Base-by-base conservation (phyloP, 306 rosid species). In the Trifolium dubium region DNA sequence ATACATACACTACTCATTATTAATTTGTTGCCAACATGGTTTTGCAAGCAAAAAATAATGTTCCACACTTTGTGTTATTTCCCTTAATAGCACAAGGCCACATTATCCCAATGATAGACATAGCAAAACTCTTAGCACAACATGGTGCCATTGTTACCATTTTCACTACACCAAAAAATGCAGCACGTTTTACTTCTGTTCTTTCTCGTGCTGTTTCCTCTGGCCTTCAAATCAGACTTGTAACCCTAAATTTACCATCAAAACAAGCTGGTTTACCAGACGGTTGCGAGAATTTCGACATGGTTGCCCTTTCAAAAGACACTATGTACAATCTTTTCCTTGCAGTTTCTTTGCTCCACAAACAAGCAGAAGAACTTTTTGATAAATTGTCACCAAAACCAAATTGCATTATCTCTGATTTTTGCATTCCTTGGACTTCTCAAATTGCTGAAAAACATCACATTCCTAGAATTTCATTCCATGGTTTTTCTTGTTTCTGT, bases 391-490 rank as follows among this genome's bases (percentile, higher is more conserved):
- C 41, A 7, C 89, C 88, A 0, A 74, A 30, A 8, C 90, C 97
- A 31, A 79, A 28, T 54, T 88, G 90, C 86, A 84, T 90, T 3
- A 80, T 89, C 46, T 86, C 93, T 5, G 90, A 89, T 56, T 40
- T 82, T 37, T 60, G 76, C 17, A 59, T 89, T 10, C 86, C 92
- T 10, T 91, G 87, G 88, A 87, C 95, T 3, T 39, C 76, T 23
- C 64, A 82, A 68, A 15, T 88, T 6, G 85, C 89, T 49, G 29
- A 34, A 6, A 83, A 64, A 61, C 62, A 86, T 18, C 19, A 66
- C 4, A 83, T 91, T 51, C 96, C 91, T 1, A 71, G 91, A 85
- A 63, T 92, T 30, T 66, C 88, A 1, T 91, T 88, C 81, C 8
- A 32, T 6, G 88, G 88, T 0, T 18, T 67, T 10, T 7, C 75